Conservation (phyloP, 1,284 basidiomycete species). For the Sanguinoderma infundibulare region DNA sequence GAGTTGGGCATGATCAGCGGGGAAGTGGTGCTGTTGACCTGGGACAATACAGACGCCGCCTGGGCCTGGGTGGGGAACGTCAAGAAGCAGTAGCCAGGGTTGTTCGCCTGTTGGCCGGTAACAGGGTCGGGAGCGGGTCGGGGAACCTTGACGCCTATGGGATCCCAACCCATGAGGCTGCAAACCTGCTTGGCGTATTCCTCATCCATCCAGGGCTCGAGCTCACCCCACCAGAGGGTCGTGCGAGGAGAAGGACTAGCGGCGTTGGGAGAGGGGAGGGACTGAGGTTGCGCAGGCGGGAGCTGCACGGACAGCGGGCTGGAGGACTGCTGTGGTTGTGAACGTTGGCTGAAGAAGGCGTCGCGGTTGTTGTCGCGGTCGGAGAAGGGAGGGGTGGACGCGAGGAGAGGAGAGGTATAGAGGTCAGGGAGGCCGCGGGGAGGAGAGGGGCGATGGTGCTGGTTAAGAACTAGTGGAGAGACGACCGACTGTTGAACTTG, state of each 20-base stretch:
- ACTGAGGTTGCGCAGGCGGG: constrained; percentile 29
- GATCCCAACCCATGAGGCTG: constrained; percentile 79
- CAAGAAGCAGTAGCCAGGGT: constrained; percentile 86
- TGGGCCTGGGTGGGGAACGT: constrained; percentile 77
- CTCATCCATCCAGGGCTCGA: constrained; percentile 93
- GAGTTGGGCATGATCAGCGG: constrained; percentile 82
- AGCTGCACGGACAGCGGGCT: constrained; percentile 29
- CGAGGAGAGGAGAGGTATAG: constrained; percentile 29
- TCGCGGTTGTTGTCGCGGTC: constrained; percentile 35
- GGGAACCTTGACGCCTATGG: constrained; percentile 71
- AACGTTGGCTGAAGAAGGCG: constrained; percentile 30
- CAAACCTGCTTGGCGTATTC: constrained; percentile 86
- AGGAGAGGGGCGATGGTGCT: constrained; percentile 34
- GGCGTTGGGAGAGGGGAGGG: constrained; percentile 33
- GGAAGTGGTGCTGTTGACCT: constrained; percentile 55
- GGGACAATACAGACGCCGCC: constrained; percentile 73
- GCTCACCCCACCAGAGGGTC: constrained; percentile 79
- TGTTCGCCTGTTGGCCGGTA: constrained; percentile 70
- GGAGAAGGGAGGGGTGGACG: constrained; percentile 27
- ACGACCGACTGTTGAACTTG: constrained; percentile 32
- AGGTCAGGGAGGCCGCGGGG: constrained; percentile 35
- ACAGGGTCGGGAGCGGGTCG: constrained; percentile 61
- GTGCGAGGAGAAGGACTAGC: constrained; percentile 31
- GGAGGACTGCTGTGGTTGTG: constrained; percentile 29
- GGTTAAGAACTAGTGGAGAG: constrained; percentile 34